Base-by-base conservation (phyloP, 306 rosid genomes). In the Lathyrus aphaca region DNA sequence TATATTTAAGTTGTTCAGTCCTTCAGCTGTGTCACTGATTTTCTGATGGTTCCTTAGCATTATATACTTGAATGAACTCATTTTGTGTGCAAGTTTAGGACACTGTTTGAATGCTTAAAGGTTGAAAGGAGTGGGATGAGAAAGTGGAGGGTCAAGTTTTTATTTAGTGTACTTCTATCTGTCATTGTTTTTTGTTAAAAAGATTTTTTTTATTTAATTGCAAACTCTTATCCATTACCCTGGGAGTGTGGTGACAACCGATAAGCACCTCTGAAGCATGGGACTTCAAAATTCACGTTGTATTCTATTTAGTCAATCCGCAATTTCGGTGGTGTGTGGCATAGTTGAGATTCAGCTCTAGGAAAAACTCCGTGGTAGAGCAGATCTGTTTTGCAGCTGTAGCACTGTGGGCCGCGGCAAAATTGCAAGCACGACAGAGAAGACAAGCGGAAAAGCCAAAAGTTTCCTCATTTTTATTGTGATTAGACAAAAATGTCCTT, bases 21-120 rank as follows among this genome's bases (percentile, higher is more conserved):
- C 54, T 74, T 55, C 18, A 30, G 35, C 43, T 5, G 17, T 56
- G 61, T 1, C 4, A 42, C 12, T 25, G 43, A 6, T 25, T 54
- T 74, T 74, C 50, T 29, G 66, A 30, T n/a, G 42, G 17, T 54
- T 53, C 77, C 56, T 64, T 64, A 35, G 16, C 27, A 29, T 44
- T 25, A 2, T 73, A 7, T 63, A 59, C 21, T 49, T 8, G 13
- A 60, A 37, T 18, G 5, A 15, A 18, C 16, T 54, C 49, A 42
- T 25, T 51, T 63, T 49, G 62, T 35, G 19, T 49, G 54, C 35
- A 30, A 30, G 35, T 1, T 4, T 30, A 30, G 35, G 35, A 30
- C 0, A 30, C 35, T 30, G 35, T 30, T 30, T 4, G 35, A 5
- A 30, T 30, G 6, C 35, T 39, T 12, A 64, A 43, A 29, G 8